Evolutionary conservation across 2,329 filamentous ascomycete species (phyloP), one percentile per base, ranked within the genome.

Genomic region (Claviceps spartinae): DNA sequence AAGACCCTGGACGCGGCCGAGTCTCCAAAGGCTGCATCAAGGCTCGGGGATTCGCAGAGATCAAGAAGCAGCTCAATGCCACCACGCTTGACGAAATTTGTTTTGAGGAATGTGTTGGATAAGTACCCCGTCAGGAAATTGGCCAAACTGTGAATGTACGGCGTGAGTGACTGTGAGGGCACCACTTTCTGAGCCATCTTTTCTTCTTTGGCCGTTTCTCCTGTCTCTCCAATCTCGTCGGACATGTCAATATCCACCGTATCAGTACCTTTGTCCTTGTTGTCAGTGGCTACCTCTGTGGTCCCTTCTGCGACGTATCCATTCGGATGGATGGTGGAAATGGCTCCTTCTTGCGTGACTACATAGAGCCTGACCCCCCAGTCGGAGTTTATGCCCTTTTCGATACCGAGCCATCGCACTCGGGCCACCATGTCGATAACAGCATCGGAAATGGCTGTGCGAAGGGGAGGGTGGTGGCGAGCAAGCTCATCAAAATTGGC

Each of bases 401-500:
- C 74, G 49, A 80, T 79, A 57, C 85, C 88, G 24, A 96, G 71
- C 57, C 85, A 76, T 42, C 82, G 80, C 38, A 98, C 85, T 50
- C 88, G 81, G 37, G 83, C 83, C 54, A 95, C 81, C 88, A 97
- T 95, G 56, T 89, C 83, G 54, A 94, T 78, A 16, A 95, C 82
- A n/a, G 88, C 85, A 56, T 86, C 84, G 56, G 91, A 81, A 54
- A 98, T 93, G 3, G 83, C 78, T 9, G 78, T 77, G 58, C 90
- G 87, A 45, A 99, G 71, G 22, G 81, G 77, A 0, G 94, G 93
- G 61, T 99, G 93, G 63, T 99, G 93, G 42, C 93, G 83, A 50
- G 91, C 86, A 54, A 99, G 77, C 67, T 99, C 93, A 65, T 99
- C 93, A 62, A 98, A 96, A 42, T 83, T 86, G 26, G 79, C 79